Percentiles rank a stretch among this genome's conserved stretches.
These are phyloP conservation scores for Zizania palustris DNA, from an alignment of 202 grass and related monocot genomes.

Conservation along the genomic window DNA sequence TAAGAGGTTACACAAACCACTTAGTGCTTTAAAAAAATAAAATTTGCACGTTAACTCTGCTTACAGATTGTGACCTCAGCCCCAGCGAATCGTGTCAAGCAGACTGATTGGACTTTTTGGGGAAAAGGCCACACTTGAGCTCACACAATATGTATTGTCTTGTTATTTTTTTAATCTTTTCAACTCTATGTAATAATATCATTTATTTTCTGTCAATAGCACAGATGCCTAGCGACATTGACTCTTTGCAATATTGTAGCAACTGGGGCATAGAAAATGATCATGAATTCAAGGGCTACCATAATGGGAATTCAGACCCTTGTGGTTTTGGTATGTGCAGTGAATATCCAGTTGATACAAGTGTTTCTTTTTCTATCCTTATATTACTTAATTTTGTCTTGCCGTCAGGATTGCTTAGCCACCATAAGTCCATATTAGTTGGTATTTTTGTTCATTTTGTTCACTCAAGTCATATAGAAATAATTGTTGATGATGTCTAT, in stretches of 20 bases:
- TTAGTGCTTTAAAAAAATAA: not conserved
- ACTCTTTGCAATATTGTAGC: conserved; percentile 43
- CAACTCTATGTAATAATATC: conserved; percentile 10
- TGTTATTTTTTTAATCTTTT: not conserved
- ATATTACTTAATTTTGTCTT: not conserved
- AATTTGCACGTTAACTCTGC: conserved; percentile 20
- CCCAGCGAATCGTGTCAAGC: conserved; percentile 66
- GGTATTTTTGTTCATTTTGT: conserved; percentile 6
- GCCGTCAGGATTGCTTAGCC: not conserved
- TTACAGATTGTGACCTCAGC: conserved; percentile 67
- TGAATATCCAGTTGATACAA: conserved; percentile 12
- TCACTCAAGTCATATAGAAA: conserved; percentile 80
- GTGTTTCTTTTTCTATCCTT: conserved; percentile 18
- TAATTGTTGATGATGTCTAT: conserved; percentile 90
- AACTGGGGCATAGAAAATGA: conserved; percentile 99
- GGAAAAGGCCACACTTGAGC: conserved; percentile 93
- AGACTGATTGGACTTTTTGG: conserved; percentile 91
- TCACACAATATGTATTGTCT: conserved; percentile 70
- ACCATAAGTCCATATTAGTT: not conserved
- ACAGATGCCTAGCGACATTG: not conserved
- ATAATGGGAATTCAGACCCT: conserved; percentile 96
- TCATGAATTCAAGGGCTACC: conserved; percentile 94
- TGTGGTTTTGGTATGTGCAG: conserved; percentile 84
- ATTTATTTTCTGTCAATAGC: not conserved
- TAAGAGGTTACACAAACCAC: not conserved